Conservation (phyloP, 805 yeast species). For the Maudiozyma barnettii region DNA sequence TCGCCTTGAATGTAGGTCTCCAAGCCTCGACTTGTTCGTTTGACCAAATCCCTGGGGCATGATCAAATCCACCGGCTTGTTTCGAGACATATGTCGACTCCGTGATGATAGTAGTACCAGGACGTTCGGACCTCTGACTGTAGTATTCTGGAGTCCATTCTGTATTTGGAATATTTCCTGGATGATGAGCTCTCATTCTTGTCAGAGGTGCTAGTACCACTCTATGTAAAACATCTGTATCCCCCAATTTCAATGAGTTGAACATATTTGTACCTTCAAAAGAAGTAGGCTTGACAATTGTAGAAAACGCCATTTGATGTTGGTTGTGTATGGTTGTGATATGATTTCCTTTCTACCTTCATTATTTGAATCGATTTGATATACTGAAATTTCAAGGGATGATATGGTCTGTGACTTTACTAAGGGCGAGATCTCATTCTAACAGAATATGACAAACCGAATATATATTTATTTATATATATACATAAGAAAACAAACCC, state of each 20-base stretch:
- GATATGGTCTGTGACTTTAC: too few species aligned
- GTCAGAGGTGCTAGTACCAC: constrained; percentile 36
- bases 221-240: constrained; percentile 28
- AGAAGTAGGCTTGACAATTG: not conserved
- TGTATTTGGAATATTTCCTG: constrained; percentile 32
- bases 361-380: too few species aligned
- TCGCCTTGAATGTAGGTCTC: constrained; percentile 38
- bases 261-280: constrained; percentile 17
- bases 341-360: too few species aligned
- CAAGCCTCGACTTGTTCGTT: constrained; percentile 40
- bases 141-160: constrained; percentile 44
- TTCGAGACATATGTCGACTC: constrained; percentile 47
- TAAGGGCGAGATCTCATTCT: too few species aligned
- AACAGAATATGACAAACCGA: too few species aligned
- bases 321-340: too few species aligned
- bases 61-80: constrained; percentile 32
- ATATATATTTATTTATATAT: too few species aligned
- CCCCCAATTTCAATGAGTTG: constrained; percentile 36
- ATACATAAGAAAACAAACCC: too few species aligned
- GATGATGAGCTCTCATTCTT: constrained; percentile 30
- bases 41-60: constrained; percentile 42
- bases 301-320: not conserved
- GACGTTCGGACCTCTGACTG: constrained; percentile 39
- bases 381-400: too few species aligned
- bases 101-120: constrained; percentile 46